Base-by-base conservation (phyloP, 768 basidiomycete genomes). In the Phaeolepiota aurea region DNA sequence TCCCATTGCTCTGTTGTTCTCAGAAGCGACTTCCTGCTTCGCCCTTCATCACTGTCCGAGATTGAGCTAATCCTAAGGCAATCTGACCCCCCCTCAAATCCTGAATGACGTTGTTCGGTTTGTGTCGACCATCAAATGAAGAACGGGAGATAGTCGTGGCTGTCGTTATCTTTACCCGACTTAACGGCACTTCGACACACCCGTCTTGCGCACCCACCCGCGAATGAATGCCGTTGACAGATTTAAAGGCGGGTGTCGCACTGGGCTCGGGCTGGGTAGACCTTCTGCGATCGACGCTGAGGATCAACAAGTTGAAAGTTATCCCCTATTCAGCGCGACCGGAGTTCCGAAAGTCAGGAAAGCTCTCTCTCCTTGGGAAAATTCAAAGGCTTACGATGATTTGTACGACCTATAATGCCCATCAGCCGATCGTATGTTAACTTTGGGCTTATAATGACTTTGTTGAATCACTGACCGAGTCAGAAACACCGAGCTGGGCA, bases 251-350 rank as follows among this genome's bases (percentile, higher is more conserved):
- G n/a, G n/a, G n/a, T n/a, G n/a, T n/a, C n/a, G n/a, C n/a, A 13
- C 9, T 10, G 15, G 10, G 5, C 21, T 18, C 5, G 9, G 37
- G 20, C 12, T 18, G 14, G 4, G 28, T 31, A 5, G 25, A 20
- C 14, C 22, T 40, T 11, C 38, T 25, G 11, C 44, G 32, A 32
- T 40, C 39, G 21, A 43, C 41, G 18, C 19, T 33, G 7, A 53
- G 42, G 20, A 54, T 54, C 14, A 54, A 52, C 15, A 54, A 34
- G 33, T 52, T 54, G 42, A 54, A 51, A 10, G 53, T 49, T 5
- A 51, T 54, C 12, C 53, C 38, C 38, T 40, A 19, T 5, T 19
- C n/a, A n/a, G n/a, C n/a, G n/a, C n/a, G n/a, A n/a, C n/a, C n/a
- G n/a, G n/a, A n/a, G n/a, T n/a, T n/a, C n/a, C n/a, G n/a, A n/a